A percentile compares a stretch with the other conserved stretches of the same genome.
These are phyloP conservation scores for Mimosa pudica DNA, from an alignment of 306 rosid species.

Conservation along the genomic window DNA sequence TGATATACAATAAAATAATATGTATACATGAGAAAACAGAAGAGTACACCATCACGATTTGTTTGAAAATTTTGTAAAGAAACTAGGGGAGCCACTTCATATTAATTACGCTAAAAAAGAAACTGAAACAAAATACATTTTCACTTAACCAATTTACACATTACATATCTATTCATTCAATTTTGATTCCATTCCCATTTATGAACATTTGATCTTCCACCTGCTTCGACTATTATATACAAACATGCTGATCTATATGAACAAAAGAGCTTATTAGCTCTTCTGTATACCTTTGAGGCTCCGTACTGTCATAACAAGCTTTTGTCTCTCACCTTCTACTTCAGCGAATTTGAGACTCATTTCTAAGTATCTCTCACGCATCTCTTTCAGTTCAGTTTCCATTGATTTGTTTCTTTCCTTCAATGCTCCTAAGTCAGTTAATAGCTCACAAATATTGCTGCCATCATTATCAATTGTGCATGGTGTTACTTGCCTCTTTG, in stretches of 20 bases:
- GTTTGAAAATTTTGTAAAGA: constrained; percentile 36
- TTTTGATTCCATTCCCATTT: constrained; percentile 34
- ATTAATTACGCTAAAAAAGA: constrained; percentile 2
- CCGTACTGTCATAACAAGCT: constrained; percentile 89
- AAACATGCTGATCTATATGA: constrained; percentile 12
- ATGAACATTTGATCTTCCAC: constrained; percentile 23
- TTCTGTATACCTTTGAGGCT: constrained; percentile 71
- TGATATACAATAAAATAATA: constrained; percentile 45
- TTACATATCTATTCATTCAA: constrained; percentile 58
- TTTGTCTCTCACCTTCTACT: constrained; percentile 98
- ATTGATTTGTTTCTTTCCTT: constrained; percentile 64
- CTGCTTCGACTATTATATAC: constrained; percentile 52
- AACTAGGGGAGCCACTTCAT: constrained; percentile 37
- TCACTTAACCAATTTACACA: constrained; percentile 45
- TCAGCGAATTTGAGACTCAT: constrained; percentile 97
- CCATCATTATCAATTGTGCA: constrained; percentile 20
- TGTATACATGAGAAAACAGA: constrained; percentile 18
- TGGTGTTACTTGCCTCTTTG: constrained; percentile 38
- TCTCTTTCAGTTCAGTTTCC: constrained; percentile 84
- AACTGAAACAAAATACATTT: constrained; percentile 6
- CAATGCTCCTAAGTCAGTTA: constrained; percentile 49
- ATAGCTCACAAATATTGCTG: constrained; percentile 35
- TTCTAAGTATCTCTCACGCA: constrained; percentile 96
- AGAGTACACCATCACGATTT: constrained; percentile 33
- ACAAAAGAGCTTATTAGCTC: constrained; percentile 39